These are phyloP conservation scores for Orbilia ellipsospora DNA, from an alignment of 2,329 filamentous ascomycete species.

Conservation along the genomic window DNA sequence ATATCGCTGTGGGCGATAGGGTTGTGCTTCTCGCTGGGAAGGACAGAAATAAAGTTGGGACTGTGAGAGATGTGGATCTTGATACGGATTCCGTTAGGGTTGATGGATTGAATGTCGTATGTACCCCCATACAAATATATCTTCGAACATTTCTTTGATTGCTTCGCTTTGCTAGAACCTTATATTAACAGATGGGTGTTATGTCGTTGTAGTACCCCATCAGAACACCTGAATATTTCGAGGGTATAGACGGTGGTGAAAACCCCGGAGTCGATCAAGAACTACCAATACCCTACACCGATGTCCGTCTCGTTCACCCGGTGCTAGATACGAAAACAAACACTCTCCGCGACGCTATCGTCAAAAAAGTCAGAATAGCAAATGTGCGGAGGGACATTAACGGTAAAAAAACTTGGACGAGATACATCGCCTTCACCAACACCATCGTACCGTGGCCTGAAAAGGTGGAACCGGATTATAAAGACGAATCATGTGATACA, in stretches of 20 bases:
- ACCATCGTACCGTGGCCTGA: conserved; percentile 79
- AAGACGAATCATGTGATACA: conserved; percentile 76
- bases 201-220: conserved; percentile 30
- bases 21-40: conserved; percentile 82
- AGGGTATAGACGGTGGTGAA: conserved; percentile 60
- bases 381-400: conserved; percentile 67
- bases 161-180: not conserved
- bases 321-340: conserved; percentile 75
- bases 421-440: conserved; percentile 76
- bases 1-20: conserved; percentile 76
- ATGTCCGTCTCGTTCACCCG: conserved; percentile 84
- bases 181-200: too few relatives aligned
- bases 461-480: conserved; percentile 65
- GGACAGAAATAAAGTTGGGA: conserved; percentile 85
- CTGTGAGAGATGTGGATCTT: conserved; percentile 69
- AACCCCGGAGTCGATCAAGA: conserved; percentile 65
- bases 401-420: conserved; percentile 67
- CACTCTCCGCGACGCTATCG: conserved; percentile 76
- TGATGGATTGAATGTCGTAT: conserved; percentile 73
- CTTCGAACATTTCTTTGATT: not conserved
- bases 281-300: conserved; percentile 73
- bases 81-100: conserved; percentile 71
- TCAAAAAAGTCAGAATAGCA: conserved; percentile 74
- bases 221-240: conserved; percentile 51
- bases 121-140: too few relatives aligned